Percentiles rank a stretch among this genome's conserved stretches.
phyloP scores from a whole-genome alignment of 2,329 filamentous ascomycete species.

The Leptographium lundbergii region DNA sequence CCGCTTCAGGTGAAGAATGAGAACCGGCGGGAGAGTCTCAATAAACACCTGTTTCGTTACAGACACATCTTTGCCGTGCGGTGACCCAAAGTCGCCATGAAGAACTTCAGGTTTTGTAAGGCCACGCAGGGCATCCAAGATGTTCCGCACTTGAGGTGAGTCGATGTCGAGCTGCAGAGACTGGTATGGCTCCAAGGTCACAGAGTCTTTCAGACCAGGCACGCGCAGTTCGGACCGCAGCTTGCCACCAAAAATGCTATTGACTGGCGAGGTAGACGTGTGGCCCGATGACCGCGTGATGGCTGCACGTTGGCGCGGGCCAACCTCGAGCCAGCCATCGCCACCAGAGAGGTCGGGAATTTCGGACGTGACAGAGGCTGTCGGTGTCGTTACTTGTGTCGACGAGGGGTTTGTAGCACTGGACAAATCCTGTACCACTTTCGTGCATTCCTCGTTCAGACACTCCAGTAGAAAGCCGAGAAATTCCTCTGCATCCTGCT shows the following conservation, averaged over 20 bases:
- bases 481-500: constrained; percentile 97
- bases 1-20: constrained; percentile 91
- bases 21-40: constrained; percentile 76
- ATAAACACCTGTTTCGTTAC: constrained; percentile 94
- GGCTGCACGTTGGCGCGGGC: constrained; percentile 76
- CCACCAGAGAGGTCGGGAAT: constrained; percentile 14
- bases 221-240: constrained; percentile 81
- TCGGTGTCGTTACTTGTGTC: constrained; percentile 30
- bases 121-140: constrained; percentile 77
- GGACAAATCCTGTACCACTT: constrained; percentile 50
- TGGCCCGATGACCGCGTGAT: constrained; percentile 77
- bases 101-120: constrained; percentile 75
- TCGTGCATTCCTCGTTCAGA: constrained; percentile 81
- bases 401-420: constrained; percentile 17
- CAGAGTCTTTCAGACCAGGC: constrained; percentile 75
- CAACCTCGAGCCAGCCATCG: constrained; percentile 86
- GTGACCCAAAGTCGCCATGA: constrained; percentile 71
- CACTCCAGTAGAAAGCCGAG: constrained; percentile 85
- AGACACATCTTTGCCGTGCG: constrained; percentile 60
- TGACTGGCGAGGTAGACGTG: constrained; percentile 65
- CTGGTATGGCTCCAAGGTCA: constrained; percentile 88
- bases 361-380: constrained; percentile 16
- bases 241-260: constrained; percentile 87
- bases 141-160: constrained; percentile 73
- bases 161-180: constrained; percentile 92